Evolutionary conservation across 2,329 filamentous ascomycete species (phyloP), one percentile per base, ranked within the genome.

Genomic region (Pseudogymnoascus pannorum): DNA sequence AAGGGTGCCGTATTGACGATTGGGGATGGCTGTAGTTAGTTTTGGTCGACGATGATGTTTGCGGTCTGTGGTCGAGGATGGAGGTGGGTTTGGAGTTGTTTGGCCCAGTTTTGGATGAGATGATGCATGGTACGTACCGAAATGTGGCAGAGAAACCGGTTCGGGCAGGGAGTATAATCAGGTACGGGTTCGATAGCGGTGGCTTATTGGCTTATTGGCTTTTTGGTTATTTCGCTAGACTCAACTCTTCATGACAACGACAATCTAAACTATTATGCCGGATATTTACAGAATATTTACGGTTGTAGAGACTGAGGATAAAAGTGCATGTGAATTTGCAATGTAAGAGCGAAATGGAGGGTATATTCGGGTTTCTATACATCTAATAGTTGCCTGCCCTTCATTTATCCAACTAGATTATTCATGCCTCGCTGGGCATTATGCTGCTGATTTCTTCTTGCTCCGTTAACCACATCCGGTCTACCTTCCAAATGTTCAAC

Each of bases 1-100:
- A 54, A 54, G n/a, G 26, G 33, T 54, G 48, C 48, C 48, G 48
- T 54, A 54, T 54, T 31, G 48, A 54, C 26, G 48, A 54, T 54
- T 54, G 48, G 4, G 33, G 48, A 31, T 54, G 16, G 3, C 26
- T 18, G 24, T 31, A 26, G 48, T 33, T 33, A 54, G 48, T 54
- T 54, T 33, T 54, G 26, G 26, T 20, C 9, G 16, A 54, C 48
- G 48, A 18, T 54, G 48, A 54, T 54, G 48, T 54, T 54, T 54
- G 48, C 48, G 26, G 48, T 54, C 48, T n/a, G 48, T 54, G 26
- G 26, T 54, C 48, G 26, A n/a, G n/a, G 48, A 54, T 31, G 48
- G 48, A 8, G 42, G 42, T 54, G 48, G 48, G 48, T 54, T 54
- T 54, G 48, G 26, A 33, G 48, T 54, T 54, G 48, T 54, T 54